Conservation (phyloP, 805 yeast species). For the Candida ipomoeae region DNA sequence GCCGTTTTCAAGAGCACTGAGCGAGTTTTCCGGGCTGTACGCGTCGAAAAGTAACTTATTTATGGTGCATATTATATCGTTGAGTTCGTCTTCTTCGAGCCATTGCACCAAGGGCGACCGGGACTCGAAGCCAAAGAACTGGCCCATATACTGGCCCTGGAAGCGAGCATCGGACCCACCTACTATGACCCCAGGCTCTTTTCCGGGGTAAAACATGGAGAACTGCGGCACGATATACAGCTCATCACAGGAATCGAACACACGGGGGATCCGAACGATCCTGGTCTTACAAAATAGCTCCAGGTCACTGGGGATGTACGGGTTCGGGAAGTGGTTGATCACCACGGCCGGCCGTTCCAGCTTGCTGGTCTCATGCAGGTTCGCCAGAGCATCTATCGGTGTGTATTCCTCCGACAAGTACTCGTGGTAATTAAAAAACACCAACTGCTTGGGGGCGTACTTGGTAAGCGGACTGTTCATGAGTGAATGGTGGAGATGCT, state of each 20-base stretch:
- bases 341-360: constrained; percentile 26
- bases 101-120: constrained; percentile 39
- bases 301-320: constrained; percentile 36
- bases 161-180: not conserved
- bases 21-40: constrained; percentile 30
- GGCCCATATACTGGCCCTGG: constrained; percentile 1
- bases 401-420: constrained; percentile 27
- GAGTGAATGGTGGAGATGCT: not conserved
- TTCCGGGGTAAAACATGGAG: constrained; percentile 52
- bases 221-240: constrained; percentile 52
- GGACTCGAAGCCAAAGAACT: constrained; percentile 52
- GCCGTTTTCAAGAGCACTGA: constrained; percentile 33
- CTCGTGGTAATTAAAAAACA: constrained; percentile 69
- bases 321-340: constrained; percentile 66
- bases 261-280: constrained; percentile 62
- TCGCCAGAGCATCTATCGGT: not conserved
- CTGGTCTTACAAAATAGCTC: constrained; percentile 38
- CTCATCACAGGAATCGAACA: constrained; percentile 27
- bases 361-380: constrained; percentile 17
- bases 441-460: constrained; percentile 17
- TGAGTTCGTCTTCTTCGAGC: constrained; percentile 33
- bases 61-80: constrained; percentile 37
- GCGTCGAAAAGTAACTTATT: constrained; percentile 42
- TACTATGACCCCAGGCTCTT: constrained; percentile 56
- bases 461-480: constrained; percentile 22